phyloP scores from a whole-genome alignment of 140 eudicot species.

The Oenanthe javanica region DNA sequence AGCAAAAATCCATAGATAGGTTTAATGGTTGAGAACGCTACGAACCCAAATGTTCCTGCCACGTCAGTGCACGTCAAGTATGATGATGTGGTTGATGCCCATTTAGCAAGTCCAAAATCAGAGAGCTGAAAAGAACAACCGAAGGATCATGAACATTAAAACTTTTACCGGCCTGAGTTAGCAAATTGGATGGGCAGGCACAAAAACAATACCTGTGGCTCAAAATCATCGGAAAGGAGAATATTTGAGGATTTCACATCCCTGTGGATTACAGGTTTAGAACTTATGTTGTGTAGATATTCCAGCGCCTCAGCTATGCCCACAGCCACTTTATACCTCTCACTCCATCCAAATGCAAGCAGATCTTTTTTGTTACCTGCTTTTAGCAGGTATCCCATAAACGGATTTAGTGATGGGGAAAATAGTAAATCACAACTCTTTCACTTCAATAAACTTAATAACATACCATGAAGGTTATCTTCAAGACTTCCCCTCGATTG shows the following conservation, averaged over 20 bases:
- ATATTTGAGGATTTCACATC: constrained; percentile 1
- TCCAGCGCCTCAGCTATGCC: constrained; percentile 88
- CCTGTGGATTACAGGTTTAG: constrained; percentile 8
- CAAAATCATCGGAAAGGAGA: not conserved
- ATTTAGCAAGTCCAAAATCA: constrained; percentile 88
- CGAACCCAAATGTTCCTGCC: constrained; percentile 93
- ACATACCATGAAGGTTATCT: constrained; percentile 61
- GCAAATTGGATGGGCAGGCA: not conserved
- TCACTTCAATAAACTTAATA: not conserved
- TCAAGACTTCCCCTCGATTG: constrained; percentile 71
- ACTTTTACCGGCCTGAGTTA: not conserved
- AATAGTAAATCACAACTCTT: not conserved
- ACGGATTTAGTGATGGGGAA: not conserved
- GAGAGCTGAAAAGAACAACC: constrained; percentile 50
- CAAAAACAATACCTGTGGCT: not conserved
- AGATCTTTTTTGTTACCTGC: constrained; percentile 34
- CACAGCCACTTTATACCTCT: constrained; percentile 78
- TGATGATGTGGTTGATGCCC: constrained; percentile 65
- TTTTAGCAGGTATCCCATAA: not conserved
- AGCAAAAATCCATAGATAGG: not conserved
- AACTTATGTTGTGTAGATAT: constrained; percentile 47
- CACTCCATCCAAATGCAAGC: constrained; percentile 57
- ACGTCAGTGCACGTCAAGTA: constrained; percentile 68
- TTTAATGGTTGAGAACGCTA: constrained; percentile 12
- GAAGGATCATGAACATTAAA: not conserved